Base-by-base conservation (phyloP, 208 protist genomes). In the Lotmaria passim region DNA sequence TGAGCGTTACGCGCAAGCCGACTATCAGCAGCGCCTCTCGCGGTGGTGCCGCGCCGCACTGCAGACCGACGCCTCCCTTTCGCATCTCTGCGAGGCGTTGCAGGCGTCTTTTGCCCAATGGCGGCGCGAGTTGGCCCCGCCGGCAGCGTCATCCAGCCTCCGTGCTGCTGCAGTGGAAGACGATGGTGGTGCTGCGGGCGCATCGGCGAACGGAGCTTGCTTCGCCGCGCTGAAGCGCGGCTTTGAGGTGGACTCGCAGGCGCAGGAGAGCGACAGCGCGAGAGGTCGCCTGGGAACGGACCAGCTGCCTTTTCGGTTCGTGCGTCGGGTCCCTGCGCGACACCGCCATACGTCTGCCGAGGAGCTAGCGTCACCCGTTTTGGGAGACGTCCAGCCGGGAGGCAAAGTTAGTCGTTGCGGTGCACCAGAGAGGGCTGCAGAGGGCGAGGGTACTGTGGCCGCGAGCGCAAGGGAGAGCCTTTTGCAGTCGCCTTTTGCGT, bases 1-100 rank as follows among this genome's bases (percentile, higher is more conserved):
- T 69, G 89, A 91, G 38, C 84, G 96, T 24, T 98, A 84, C 64
- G 81, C 71, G 38, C 64, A 78, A 28, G 26, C 57, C 3, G 64
- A 55, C 2, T 67, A 84, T 57, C 58, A 78, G 53, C 36, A 58
- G 43, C 73, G 66, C 6, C 66, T 93, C 19, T 86, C 88, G 14
- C 58, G 71, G 39, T 93, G 88, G 88, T 93, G 88, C 61, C 66
- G 80, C 8, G 59, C 67, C 4, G 69, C 71, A 12, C 28, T 93
- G 52, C 58, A 56, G 28, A 68, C 80, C 21, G 61, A 86, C 33
- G 36, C 46, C 24, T 66, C 63, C 17, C 38, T 81, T 21, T n/a
- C 46, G n/a, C 17, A 59, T n/a, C 60, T 73, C 17, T 73, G 55
- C 38, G 51, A 57, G 10, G 11, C 1, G 7, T 44, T 82, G n/a